Percentiles rank a stretch among this genome's conserved stretches.
phyloP scores from a whole-genome alignment of 352 stramenopile genomes.

The Phytophthora pini region DNA sequence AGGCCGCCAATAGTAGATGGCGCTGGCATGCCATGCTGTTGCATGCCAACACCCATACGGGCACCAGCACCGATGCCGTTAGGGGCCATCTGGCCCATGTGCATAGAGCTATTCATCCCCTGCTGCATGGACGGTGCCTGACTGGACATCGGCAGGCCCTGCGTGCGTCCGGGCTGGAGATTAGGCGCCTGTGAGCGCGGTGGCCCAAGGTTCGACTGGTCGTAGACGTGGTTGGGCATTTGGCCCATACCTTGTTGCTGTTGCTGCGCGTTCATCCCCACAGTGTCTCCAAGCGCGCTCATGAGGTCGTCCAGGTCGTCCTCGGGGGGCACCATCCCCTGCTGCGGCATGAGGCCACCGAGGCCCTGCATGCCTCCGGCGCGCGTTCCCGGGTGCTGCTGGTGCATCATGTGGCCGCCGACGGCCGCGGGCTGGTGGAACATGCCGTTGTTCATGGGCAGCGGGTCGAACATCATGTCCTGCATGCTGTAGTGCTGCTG shows the following conservation, averaged over 20 bases:
- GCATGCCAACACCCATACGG: conserved; percentile 32
- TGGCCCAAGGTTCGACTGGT: conserved; percentile 64
- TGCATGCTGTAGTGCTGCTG: conserved; percentile 69
- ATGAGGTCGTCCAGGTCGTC: conserved; percentile 81
- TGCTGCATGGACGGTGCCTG: conserved; percentile 48
- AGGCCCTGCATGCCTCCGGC: conserved; percentile 30
- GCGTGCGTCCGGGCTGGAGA: conserved; percentile 29
- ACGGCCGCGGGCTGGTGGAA: conserved; percentile 43
- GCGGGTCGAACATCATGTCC: conserved; percentile 82
- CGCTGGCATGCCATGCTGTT: conserved; percentile 21
- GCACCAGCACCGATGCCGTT: conserved; percentile 1
- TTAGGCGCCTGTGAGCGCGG: conserved; percentile 41
- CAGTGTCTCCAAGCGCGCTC: conserved; percentile 57
- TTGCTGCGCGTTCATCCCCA: conserved; percentile 56
- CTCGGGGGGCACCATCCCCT: conserved; percentile 59
- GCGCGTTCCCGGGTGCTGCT: conserved; percentile 36
- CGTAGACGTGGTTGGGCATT: conserved; percentile 63
- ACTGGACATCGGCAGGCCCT: conserved; percentile 34
- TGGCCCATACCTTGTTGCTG: conserved; percentile 52
- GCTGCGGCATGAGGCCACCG: conserved; percentile 49
- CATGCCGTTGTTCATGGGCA: conserved; percentile 68
- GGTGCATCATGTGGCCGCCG: conserved; percentile 45
- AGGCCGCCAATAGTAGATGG: conserved; percentile 12
- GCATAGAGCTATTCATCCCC: conserved; percentile 37
- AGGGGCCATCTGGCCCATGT: conserved; percentile 43